Base-by-base conservation (phyloP, 2,329 filamentous ascomycete species). In the Xylaria sp. region DNA sequence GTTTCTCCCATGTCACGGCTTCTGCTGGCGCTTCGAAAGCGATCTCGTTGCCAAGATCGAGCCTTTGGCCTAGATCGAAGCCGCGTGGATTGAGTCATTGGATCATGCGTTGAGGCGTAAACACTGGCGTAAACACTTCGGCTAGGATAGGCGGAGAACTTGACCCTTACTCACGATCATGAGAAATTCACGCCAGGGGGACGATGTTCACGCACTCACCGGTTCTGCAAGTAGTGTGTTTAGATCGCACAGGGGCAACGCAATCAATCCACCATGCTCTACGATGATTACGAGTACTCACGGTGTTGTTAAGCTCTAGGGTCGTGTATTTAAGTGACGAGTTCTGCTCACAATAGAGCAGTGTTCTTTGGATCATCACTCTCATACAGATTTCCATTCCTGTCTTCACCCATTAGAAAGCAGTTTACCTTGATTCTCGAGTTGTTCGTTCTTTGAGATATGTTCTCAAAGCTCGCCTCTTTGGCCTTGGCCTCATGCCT, bases 401-500 rank as follows among this genome's bases (percentile, higher is more conserved):
- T 37, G 2, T 52, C 43, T 55, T 54, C 49, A 46, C 35, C 54
- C 49, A 10, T 21, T 62, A 33, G 4, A 29, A 33, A 51, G 19
- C 37, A 43, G 11, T 11, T 54, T 3, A 10, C 17, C 53, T 54
- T 40, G 21, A 41, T 19, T 17, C 52, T 55, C 19, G 35, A 48
- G 19, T 47, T 40, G 27, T 52, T 54, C 48, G 25, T 52, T 53
- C 43, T 41, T 38, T 58, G 25, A 51, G 54, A 21, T 21, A 69
- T 69, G 66, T 51, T 68, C 5, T 56, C 60, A n/a, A 67, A 55
- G 19, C 47, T 65, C n/a, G 57, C 54, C 46, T 58, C 54, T 21
- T 33, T 69, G 31, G 61, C 63, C 10, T 21, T 64, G 51, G 62
- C 46, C 3, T 60, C 64, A n/a, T 68, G 59, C 54, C 62, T 69